A percentile compares a stretch with the other conserved stretches of the same genome.
Conservation (phyloP, 2,329 filamentous ascomycete genomes). For the Aureobasidium sp. region DNA sequence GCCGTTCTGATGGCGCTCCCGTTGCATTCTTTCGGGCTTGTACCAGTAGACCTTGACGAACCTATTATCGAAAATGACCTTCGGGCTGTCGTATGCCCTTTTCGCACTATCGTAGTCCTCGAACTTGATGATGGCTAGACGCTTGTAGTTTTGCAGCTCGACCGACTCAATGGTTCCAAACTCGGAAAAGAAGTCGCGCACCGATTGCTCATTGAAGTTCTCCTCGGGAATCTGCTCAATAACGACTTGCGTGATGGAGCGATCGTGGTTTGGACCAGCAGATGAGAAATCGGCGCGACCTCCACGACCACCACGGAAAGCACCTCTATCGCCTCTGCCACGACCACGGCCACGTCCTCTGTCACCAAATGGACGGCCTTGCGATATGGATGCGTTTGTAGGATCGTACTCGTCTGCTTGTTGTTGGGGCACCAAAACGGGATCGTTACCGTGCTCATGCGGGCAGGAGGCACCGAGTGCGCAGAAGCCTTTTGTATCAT, state of each 20-base stretch:
- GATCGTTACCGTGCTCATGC: conserved; percentile 60
- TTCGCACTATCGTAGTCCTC: conserved; percentile 59
- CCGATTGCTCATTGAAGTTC: conserved; percentile 56
- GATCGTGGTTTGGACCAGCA: conserved; percentile 56
- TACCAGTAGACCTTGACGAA: conserved; percentile 83
- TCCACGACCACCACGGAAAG: conserved; percentile 27
- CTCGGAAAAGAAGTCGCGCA: conserved; percentile 62
- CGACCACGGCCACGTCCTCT: conserved; percentile 34
- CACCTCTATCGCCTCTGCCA: conserved; percentile 28
- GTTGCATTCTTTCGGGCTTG: conserved; percentile 37
- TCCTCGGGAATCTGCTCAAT: conserved; percentile 72
- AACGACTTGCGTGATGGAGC: conserved; percentile 60
- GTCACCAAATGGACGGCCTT: conserved; percentile 24
- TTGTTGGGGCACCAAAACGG: conserved; percentile 36
- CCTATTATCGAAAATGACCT: conserved; percentile 75
- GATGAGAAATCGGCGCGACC: conserved; percentile 56
- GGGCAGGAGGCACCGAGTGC: conserved; percentile 58
- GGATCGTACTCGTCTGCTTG: conserved; percentile 51
- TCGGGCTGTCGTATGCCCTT: conserved; percentile 67
- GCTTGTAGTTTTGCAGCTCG: conserved; percentile 58
- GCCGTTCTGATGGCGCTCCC: conserved; percentile 14
- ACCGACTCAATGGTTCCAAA: conserved; percentile 62
- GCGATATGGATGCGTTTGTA: conserved; percentile 41
- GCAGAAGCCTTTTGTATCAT: conserved; percentile 67
- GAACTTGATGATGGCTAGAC: conserved; percentile 63